These are phyloP conservation scores for Heritiera fomes DNA, from an alignment of 345 rosid species.

Conservation along the genomic window DNA sequence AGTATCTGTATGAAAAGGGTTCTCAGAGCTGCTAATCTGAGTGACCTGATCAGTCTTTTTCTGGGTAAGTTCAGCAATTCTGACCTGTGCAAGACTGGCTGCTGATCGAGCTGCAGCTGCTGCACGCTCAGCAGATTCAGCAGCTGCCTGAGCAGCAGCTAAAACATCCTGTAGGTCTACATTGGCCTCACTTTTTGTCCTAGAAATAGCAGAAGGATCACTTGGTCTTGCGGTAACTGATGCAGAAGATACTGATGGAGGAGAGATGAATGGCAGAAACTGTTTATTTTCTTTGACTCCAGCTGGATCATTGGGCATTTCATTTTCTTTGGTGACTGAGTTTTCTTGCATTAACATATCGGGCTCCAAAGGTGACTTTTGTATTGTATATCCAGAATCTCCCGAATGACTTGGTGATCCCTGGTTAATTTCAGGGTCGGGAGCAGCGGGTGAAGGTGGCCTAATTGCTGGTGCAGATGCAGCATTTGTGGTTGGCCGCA, in stretches of 20 bases:
- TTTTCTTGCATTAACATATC: constrained; percentile 34
- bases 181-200: constrained; percentile 42
- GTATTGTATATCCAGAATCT: constrained; percentile 30
- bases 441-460: constrained; percentile 24
- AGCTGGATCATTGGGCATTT: constrained; percentile 29
- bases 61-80: constrained; percentile 68
- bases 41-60: constrained; percentile 43
- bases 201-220: constrained; percentile 27
- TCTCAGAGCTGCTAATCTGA: constrained; percentile 42
- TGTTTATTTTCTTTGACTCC: constrained; percentile 49
- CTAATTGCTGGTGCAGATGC: constrained; percentile 45
- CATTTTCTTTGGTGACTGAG: constrained; percentile 33
- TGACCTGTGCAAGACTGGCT: constrained; percentile 87
- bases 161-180: constrained; percentile 80
- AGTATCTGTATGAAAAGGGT: constrained; percentile 56
- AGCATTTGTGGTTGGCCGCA: constrained; percentile 39
- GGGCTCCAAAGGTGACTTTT: constrained; percentile 36
- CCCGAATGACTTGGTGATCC: constrained; percentile 35
- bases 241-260: constrained; percentile 44
- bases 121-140: constrained; percentile 85
- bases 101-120: constrained; percentile 90
- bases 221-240: constrained; percentile 31
- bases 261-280: constrained; percentile 59
- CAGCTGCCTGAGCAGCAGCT: constrained; percentile 89
- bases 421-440: constrained; percentile 28